These are phyloP conservation scores for Bombardia bombarda DNA, from an alignment of 495 filamentous ascomycete genomes.

Conservation along the genomic window DNA sequence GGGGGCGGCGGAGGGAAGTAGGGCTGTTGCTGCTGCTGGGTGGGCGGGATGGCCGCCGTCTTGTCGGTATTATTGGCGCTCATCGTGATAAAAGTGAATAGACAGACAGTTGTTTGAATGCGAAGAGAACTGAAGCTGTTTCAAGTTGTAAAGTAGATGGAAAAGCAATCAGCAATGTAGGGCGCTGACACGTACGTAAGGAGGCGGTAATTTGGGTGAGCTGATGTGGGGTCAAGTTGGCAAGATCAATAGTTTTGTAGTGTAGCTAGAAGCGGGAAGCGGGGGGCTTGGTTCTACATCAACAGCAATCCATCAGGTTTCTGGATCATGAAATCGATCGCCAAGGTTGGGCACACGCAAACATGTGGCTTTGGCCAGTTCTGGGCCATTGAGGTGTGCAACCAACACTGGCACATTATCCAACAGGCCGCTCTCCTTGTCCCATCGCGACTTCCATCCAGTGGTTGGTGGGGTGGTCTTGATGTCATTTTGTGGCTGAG, in stretches of 20 bases:
- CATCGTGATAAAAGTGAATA: constrained; percentile 6
- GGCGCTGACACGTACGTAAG: too few relatives aligned
- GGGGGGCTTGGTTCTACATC: background rate
- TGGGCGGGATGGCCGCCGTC: constrained; percentile 5
- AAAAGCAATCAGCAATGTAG: too few relatives aligned
- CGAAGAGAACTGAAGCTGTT: background rate
- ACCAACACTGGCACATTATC: too few relatives aligned
- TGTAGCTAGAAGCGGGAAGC: background rate
- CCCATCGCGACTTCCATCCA: background rate
- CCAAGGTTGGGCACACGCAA: background rate
- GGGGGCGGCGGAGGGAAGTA: constrained; percentile 18
- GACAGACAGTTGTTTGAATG: background rate
- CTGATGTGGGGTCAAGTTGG: too few relatives aligned
- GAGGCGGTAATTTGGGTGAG: too few relatives aligned
- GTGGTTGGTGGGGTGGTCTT: constrained; percentile 5
- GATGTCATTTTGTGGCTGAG: constrained; percentile 16
- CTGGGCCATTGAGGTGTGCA: too few relatives aligned
- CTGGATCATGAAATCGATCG: background rate
- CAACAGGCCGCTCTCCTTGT: background rate
- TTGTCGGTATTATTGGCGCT: constrained; percentile 10
- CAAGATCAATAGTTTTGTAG: too few relatives aligned
- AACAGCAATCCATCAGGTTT: background rate
- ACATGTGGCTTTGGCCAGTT: background rate
- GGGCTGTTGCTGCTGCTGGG: constrained; percentile 8
- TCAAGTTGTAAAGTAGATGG: too few relatives aligned